phyloP scores from a whole-genome alignment of 257 asterid species.

The Lycium ferocissimum region DNA sequence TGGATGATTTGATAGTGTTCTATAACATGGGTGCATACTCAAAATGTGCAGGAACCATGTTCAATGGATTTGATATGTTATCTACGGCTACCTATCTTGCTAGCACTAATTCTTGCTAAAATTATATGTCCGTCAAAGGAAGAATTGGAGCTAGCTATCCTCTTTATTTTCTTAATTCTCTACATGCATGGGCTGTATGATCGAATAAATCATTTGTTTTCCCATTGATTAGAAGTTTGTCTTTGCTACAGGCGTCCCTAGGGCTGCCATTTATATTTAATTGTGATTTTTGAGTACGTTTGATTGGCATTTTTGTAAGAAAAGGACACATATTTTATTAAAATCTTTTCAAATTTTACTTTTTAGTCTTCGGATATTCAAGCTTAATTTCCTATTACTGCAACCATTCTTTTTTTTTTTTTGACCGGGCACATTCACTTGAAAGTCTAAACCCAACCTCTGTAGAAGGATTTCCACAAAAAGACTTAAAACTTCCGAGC shows the following conservation, averaged over 20 bases:
- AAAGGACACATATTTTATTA: neutral
- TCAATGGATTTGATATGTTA: conserved; percentile 29
- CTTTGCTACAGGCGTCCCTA: neutral
- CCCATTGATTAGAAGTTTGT: neutral
- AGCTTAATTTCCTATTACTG: too few relatives aligned
- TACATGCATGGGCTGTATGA: neutral
- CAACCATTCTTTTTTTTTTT: too few relatives aligned
- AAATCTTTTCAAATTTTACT: neutral
- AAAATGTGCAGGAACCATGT: conserved; percentile 3
- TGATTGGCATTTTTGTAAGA: neutral
- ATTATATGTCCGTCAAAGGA: too few relatives aligned
- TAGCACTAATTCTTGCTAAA: neutral
- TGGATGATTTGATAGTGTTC: conserved; percentile 30
- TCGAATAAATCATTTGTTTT: too few relatives aligned
- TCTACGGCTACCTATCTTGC: conserved; percentile 20
- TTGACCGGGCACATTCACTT: too few relatives aligned
- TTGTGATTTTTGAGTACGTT: neutral
- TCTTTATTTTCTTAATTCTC: too few relatives aligned
- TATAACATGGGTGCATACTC: conserved; percentile 31
- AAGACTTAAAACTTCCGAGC: too few relatives aligned
- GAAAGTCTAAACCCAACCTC: too few relatives aligned
- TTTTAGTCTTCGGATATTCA: neutral
- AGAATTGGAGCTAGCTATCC: neutral
- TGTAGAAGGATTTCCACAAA: too few relatives aligned
- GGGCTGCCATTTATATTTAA: neutral